These are phyloP conservation scores for Paulownia fortunei DNA, from an alignment of 257 asterid species.

Conservation along the genomic window DNA sequence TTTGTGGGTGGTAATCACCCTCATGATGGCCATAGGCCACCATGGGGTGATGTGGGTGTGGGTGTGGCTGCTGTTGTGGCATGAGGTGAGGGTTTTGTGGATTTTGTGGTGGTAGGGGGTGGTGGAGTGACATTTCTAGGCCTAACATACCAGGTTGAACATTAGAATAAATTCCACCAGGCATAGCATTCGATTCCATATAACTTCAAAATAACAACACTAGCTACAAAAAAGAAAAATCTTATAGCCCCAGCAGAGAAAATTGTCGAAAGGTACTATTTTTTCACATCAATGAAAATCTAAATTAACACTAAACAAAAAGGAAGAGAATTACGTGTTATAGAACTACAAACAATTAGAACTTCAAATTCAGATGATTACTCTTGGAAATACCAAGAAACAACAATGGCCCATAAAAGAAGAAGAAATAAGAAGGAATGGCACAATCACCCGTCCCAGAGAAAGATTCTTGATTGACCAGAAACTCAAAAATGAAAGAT, in stretches of 20 bases:
- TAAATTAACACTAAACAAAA: not conserved
- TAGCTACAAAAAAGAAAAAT: not conserved
- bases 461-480: conserved; percentile 21
- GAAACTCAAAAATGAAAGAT: not conserved
- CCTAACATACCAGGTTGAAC: conserved; percentile 66
- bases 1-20: conserved; percentile 40
- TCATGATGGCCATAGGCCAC: conserved; percentile 42
- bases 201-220: not conserved
- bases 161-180: conserved; percentile 58
- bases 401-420: not conserved
- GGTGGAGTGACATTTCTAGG: conserved; percentile 82
- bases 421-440: not conserved
- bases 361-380: not conserved
- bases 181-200: conserved; percentile 53
- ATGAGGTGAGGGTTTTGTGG: conserved; percentile 45
- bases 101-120: conserved; percentile 47
- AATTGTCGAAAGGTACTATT: not conserved
- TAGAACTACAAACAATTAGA: not conserved
- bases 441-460: not conserved
- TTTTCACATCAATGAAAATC: not conserved
- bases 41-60: conserved; percentile 38
- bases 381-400: not conserved
- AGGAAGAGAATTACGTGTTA: not conserved
- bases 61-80: conserved; percentile 33
- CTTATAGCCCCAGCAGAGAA: not conserved